Conservation (phyloP, 2,329 filamentous ascomycete genomes). For the Hyphodiscus sp. region DNA sequence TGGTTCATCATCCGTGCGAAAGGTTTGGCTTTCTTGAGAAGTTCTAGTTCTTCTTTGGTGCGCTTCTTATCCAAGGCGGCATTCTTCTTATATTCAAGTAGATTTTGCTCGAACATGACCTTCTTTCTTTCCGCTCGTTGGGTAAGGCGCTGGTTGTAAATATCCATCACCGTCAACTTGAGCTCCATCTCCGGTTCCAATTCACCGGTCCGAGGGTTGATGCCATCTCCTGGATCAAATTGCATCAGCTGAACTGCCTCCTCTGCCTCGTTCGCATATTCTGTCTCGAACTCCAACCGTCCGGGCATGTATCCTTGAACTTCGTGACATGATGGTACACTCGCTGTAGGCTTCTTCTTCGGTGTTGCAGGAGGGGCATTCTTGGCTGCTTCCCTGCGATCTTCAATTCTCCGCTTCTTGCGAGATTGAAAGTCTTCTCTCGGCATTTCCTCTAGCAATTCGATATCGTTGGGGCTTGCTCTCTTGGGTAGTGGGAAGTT, state of each 20-base stretch:
- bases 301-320: slow-evolving; percentile 99
- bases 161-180: slow-evolving; percentile 96
- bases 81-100: slow-evolving; percentile 92
- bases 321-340: slow-evolving; percentile 92
- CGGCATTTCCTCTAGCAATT: slow-evolving; percentile 71
- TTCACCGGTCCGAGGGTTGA: slow-evolving; percentile 77
- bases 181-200: slow-evolving; percentile 94
- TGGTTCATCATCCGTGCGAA: slow-evolving; percentile 97
- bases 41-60: slow-evolving; percentile 88
- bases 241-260: slow-evolving; percentile 98
- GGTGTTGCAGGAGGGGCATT: slow-evolving; percentile 76
- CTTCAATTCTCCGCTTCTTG: slow-evolving; percentile 91
- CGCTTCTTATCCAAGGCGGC: slow-evolving; percentile 85
- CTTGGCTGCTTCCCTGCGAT: slow-evolving; percentile 80
- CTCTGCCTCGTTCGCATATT: slow-evolving; percentile 96
- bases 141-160: slow-evolving; percentile 89
- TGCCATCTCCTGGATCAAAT: slow-evolving; percentile 91
- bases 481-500: slow-evolving; percentile 81
- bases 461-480: slow-evolving; percentile 75
- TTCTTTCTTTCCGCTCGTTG: slow-evolving; percentile 91
- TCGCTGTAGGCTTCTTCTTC: slow-evolving; percentile 93
- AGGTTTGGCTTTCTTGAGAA: slow-evolving; percentile 89
- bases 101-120: slow-evolving; percentile 89
- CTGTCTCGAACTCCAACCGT: slow-evolving; percentile 92
- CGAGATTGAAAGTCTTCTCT: slow-evolving; percentile 87